Conservation (phyloP, 2,329 filamentous ascomycete genomes). For the Diaporthe vaccinii region DNA sequence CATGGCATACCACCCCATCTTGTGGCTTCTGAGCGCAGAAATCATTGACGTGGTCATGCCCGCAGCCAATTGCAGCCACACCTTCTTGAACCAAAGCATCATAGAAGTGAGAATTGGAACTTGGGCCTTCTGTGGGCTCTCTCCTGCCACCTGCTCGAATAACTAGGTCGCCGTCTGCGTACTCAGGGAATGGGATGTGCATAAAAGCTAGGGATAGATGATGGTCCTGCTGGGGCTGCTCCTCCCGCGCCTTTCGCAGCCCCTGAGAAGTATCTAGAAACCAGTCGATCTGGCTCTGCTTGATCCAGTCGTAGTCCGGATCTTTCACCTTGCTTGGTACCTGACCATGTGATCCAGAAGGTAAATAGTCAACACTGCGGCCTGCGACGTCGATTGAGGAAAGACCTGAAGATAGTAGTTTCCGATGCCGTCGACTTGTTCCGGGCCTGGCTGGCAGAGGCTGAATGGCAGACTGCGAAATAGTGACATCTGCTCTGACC, state of each 20-base stretch:
- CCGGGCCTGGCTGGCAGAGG: slow-evolving; percentile 47
- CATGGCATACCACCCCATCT: not conserved
- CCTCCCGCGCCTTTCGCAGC: slow-evolving; percentile 44
- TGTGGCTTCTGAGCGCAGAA: slow-evolving; percentile 50
- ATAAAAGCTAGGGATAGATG: slow-evolving; percentile 48
- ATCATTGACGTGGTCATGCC: slow-evolving; percentile 52
- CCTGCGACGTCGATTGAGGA: slow-evolving; percentile 29
- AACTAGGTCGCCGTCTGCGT: slow-evolving; percentile 44
- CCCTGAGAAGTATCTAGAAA: slow-evolving; percentile 47
- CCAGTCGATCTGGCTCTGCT: slow-evolving; percentile 51
- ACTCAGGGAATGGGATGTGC: slow-evolving; percentile 49
- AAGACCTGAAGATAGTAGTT: slow-evolving; percentile 48
- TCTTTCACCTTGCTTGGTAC: slow-evolving; percentile 46
- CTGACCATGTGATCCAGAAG: slow-evolving; percentile 50
- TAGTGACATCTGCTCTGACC: slow-evolving; percentile 46
- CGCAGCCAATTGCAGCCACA: slow-evolving; percentile 48
- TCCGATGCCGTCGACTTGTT: slow-evolving; percentile 47
- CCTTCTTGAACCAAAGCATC: slow-evolving; percentile 48
- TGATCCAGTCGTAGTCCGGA: slow-evolving; percentile 48
- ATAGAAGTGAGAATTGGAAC: slow-evolving; percentile 50
- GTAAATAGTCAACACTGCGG: slow-evolving; percentile 48
- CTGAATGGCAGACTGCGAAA: slow-evolving; percentile 47
- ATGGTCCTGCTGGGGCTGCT: slow-evolving; percentile 37
- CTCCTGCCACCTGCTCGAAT: slow-evolving; percentile 47
- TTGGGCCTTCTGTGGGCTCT: slow-evolving; percentile 49